Conservation (phyloP, 306 rosid genomes). For the Glycyrrhiza uralensis region DNA sequence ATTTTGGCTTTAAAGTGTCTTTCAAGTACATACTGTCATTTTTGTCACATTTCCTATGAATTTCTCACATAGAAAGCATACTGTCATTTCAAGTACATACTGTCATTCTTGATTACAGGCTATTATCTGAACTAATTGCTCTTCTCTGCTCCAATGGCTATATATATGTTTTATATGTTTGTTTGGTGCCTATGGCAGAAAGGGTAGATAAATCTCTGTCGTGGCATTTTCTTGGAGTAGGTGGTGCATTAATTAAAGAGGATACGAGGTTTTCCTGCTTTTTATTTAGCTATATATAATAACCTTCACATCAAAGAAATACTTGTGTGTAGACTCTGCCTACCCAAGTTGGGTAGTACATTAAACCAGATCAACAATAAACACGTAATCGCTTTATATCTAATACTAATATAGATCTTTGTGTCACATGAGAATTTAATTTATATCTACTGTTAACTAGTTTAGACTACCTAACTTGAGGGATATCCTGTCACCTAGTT, state of each 20-base stretch:
- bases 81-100: no score
- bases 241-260: slow-evolving; percentile 20
- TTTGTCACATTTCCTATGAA: no score
- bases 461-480: no score
- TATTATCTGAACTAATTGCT: not conserved
- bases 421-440: not conserved
- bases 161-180: not conserved
- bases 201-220: not conserved
- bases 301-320: not conserved
- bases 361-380: not conserved
- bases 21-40: not conserved
- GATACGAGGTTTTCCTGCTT: not conserved
- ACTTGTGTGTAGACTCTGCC: not conserved
- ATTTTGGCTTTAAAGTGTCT: not conserved
- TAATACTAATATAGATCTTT: not conserved
- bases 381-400: not conserved
- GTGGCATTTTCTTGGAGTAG: slow-evolving; percentile 9
- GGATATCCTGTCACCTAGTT: no score
- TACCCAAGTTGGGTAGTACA: not conserved
- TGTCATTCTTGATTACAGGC: not conserved
- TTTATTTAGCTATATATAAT: not conserved
- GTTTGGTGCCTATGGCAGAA: not conserved
- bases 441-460: not conserved
- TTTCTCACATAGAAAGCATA: no score
- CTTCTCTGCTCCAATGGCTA: not conserved